Evolutionary conservation across 2,329 filamentous ascomycete genomes (phyloP).

Genomic region (Trichophyton schoenleinii): DNA sequence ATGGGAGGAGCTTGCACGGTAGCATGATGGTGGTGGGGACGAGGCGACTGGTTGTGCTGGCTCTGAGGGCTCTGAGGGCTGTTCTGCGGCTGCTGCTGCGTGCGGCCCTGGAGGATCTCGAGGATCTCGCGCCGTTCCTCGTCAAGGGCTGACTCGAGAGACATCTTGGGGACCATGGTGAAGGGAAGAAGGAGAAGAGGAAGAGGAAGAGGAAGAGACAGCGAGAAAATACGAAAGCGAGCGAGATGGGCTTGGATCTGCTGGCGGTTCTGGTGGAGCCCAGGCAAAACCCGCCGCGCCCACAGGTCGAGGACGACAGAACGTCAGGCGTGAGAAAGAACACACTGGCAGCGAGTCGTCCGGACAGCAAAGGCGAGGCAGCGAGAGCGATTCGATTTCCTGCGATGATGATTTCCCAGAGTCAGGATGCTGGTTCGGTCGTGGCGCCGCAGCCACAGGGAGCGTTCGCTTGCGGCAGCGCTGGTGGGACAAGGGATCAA

Average conservation of each 20-base stretch:
- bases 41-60: constrained; percentile 24
- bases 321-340: background rate
- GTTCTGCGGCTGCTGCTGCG: background rate
- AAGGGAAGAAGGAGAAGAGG: background rate
- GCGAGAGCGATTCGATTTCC: background rate
- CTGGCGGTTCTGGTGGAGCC: background rate
- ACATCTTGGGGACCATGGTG: constrained; percentile 41
- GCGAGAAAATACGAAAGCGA: background rate
- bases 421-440: background rate
- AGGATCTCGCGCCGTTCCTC: constrained; percentile 65
- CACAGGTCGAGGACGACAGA: background rate
- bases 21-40: constrained; percentile 46
- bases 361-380: background rate
- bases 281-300: background rate
- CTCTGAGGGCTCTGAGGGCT: constrained; percentile 16
- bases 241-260: background rate
- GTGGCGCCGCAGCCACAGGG: background rate
- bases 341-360: background rate
- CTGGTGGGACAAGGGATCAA: background rate
- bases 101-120: constrained; percentile 48
- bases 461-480: background rate
- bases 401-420: background rate
- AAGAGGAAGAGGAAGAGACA: background rate
- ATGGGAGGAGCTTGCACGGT: constrained; percentile 50
- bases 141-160: constrained; percentile 62